phyloP scores from a whole-genome alignment of 2,329 filamentous ascomycete genomes.

The Fusarium bulbicola region DNA sequence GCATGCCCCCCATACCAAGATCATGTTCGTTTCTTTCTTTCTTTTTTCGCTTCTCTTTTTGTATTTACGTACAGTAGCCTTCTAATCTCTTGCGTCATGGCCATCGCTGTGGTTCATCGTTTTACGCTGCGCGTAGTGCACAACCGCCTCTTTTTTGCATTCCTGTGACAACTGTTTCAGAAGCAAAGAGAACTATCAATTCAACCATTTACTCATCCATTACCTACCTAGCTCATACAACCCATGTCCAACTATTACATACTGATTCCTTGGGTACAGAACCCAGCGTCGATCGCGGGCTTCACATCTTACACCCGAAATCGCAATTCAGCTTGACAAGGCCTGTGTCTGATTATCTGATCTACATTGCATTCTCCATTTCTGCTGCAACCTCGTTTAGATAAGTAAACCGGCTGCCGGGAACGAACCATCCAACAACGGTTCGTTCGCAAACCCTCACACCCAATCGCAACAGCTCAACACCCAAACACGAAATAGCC shows the following conservation, averaged over 20 bases:
- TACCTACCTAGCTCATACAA: not conserved
- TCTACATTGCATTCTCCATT: conserved; percentile 1
- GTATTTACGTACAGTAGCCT: not conserved
- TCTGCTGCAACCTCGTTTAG: not conserved
- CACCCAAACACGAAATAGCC: not conserved
- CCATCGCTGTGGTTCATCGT: not conserved
- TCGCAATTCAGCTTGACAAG: not conserved
- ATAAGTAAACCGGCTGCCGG: not conserved
- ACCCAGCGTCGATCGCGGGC: not conserved
- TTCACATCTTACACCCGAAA: not conserved
- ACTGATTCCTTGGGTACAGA: not conserved
- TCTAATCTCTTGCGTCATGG: conserved; percentile 10
- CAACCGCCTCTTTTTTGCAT: not conserved
- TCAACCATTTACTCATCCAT: not conserved
- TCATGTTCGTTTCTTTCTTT: not conserved
- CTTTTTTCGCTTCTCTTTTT: conserved; percentile 3
- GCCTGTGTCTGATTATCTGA: not conserved
- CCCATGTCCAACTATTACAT: not conserved
- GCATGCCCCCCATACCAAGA: not conserved
- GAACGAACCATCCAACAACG: not conserved
- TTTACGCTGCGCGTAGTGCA: not conserved
- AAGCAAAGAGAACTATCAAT: not conserved
- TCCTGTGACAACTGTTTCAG: conserved; percentile 1
- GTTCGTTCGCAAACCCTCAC: not conserved
- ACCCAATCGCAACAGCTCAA: not conserved